Percentiles rank a stretch among this genome's conserved stretches.
phyloP scores from a whole-genome alignment of 352 stramenopile species.

The Pythium apleroticum region DNA sequence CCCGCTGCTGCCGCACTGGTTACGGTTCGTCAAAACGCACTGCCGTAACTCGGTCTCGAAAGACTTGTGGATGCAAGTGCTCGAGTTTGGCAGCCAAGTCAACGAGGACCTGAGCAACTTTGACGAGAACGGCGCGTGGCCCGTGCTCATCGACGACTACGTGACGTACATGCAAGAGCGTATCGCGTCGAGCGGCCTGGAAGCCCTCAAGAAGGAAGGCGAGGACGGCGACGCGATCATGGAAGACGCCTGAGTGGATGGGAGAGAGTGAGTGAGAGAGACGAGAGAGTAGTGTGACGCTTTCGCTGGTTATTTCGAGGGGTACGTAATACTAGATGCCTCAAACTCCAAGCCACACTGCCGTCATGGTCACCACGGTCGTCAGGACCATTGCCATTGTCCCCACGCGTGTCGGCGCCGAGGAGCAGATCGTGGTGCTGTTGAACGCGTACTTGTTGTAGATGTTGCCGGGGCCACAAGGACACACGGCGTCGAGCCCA shows the following conservation, averaged over 20 bases:
- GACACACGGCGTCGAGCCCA: slow-evolving; percentile 46
- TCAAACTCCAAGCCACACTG: slow-evolving; percentile 21
- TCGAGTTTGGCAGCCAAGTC: slow-evolving; percentile 82
- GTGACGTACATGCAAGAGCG: slow-evolving; percentile 62
- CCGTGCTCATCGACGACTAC: slow-evolving; percentile 86
- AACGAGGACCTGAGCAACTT: slow-evolving; percentile 76
- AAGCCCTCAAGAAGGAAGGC: slow-evolving; percentile 46
- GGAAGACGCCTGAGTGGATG: slow-evolving; percentile 40
- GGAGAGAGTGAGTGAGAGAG: background rate
- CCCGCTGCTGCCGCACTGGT: slow-evolving; percentile 61
- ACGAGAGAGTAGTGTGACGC: background rate
- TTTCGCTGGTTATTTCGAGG: slow-evolving; percentile 2
- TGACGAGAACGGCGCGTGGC: slow-evolving; percentile 86
- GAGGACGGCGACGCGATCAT: slow-evolving; percentile 48
- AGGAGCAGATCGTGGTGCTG: slow-evolving; percentile 64
- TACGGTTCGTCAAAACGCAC: slow-evolving; percentile 62
- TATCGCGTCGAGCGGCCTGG: slow-evolving; percentile 43
- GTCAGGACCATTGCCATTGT: background rate
- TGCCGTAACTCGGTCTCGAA: slow-evolving; percentile 81
- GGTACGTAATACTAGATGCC: slow-evolving; percentile 18
- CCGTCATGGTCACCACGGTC: background rate
- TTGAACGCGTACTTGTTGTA: slow-evolving; percentile 58
- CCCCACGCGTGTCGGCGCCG: slow-evolving; percentile 19
- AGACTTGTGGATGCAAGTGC: slow-evolving; percentile 83
- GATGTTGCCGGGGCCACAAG: slow-evolving; percentile 41